Percentiles rank a stretch among this genome's conserved stretches.
phyloP scores from a whole-genome alignment of 2,329 filamentous ascomycete species.

The Hypoxylon sp. region DNA sequence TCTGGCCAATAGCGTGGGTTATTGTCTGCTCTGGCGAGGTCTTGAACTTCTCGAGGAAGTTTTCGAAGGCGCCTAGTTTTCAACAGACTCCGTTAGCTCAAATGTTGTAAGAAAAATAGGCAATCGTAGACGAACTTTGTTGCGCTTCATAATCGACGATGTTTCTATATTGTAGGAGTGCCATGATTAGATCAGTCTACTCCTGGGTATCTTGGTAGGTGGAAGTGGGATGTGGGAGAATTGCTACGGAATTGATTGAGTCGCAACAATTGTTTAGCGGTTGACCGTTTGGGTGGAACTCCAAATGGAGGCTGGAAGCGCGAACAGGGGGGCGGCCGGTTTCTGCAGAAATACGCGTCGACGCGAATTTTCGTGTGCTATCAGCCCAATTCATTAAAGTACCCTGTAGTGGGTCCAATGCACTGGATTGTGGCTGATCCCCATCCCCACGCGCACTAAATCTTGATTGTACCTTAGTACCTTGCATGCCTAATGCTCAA shows the following conservation, averaged over 20 bases:
- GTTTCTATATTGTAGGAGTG: constrained; percentile 83
- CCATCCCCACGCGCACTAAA: constrained; percentile 1
- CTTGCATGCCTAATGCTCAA: constrained; percentile 12
- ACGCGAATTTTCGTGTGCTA: constrained; percentile 53
- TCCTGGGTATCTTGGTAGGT: constrained; percentile 31
- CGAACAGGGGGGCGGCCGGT: constrained; percentile 20
- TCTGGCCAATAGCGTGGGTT: constrained; percentile 84
- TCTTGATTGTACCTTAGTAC: constrained; percentile 18
- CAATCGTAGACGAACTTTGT: constrained; percentile 68
- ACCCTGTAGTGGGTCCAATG: constrained; percentile 6
- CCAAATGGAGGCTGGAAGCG: constrained; percentile 42
- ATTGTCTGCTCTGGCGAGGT: constrained; percentile 78
- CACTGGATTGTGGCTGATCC: constrained; percentile 8
- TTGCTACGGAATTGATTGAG: constrained; percentile 48
- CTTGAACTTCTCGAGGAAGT: constrained; percentile 92
- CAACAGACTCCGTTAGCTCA: constrained; percentile 51
- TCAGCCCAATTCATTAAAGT: constrained; percentile 50
- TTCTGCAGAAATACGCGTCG: constrained; percentile 32
- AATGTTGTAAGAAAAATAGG: constrained; percentile 20
- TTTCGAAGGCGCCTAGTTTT: constrained; percentile 81
- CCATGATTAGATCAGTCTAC: constrained; percentile 70
- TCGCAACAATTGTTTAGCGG: constrained; percentile 42
- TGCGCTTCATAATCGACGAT: constrained; percentile 91
- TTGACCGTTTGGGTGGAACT: constrained; percentile 14
- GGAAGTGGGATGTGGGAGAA: constrained; percentile 44